Conservation (phyloP, 768 basidiomycete genomes). For the Steccherinum ochraceum region DNA sequence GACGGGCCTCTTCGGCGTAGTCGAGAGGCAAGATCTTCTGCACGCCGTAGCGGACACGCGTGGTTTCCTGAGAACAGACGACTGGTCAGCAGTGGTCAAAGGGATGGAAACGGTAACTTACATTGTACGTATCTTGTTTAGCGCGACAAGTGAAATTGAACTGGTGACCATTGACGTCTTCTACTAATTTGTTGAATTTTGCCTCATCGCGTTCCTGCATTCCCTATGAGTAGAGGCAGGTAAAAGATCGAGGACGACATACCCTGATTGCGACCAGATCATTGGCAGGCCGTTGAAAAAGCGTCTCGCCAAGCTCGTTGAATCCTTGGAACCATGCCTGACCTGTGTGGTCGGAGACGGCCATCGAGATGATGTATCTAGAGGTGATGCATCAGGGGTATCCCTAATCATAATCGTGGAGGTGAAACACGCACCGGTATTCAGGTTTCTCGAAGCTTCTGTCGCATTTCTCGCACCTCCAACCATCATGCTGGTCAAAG, state of each 20-base stretch:
- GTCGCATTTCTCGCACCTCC: conserved; percentile 93
- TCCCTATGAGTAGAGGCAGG: too few species aligned
- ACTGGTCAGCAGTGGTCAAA: neutral
- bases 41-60: conserved; percentile 79
- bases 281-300: conserved; percentile 77
- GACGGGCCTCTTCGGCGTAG: conserved; percentile 59
- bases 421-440: conserved; percentile 54
- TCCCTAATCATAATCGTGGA: neutral
- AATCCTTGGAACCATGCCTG: conserved; percentile 94
- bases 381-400: conserved; percentile 1
- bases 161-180: conserved; percentile 57
- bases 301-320: conserved; percentile 77
- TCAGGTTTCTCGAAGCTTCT: conserved; percentile 63
- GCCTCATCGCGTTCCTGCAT: conserved; percentile 52
- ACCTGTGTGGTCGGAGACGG: conserved; percentile 83
- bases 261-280: conserved; percentile 75
- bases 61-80: conserved; percentile 51
- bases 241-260: conserved; percentile 5
- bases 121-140: conserved; percentile 81
- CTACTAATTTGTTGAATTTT: conserved; percentile 52
- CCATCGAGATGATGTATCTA: conserved; percentile 80
- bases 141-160: conserved; percentile 86
- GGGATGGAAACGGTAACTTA: conserved; percentile 29
- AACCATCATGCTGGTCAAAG: conserved; percentile 54
- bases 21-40: conserved; percentile 58